Conservation (phyloP, 768 basidiomycete genomes). For the Gymnopilus junonius region DNA sequence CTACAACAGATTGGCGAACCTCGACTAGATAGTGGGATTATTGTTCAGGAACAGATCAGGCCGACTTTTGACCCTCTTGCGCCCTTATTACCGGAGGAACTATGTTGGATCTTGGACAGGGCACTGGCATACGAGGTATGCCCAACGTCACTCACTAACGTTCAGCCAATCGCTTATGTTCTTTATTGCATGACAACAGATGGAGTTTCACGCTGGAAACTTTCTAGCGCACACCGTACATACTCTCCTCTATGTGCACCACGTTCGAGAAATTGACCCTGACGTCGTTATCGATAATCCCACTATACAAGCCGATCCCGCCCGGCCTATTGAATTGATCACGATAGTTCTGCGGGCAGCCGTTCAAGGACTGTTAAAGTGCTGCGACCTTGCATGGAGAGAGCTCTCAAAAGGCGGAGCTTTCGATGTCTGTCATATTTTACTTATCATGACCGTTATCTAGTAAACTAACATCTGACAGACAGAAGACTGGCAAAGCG, state of each 20-base stretch:
- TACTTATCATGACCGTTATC: constrained; percentile 5
- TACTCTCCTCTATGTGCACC: constrained; percentile 76
- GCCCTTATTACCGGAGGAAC: constrained; percentile 73
- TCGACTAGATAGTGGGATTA: constrained; percentile 83
- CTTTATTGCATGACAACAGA: constrained; percentile 47
- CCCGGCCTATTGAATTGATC: constrained; percentile 64
- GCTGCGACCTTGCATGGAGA: constrained; percentile 80
- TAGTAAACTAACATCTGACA: constrained; percentile 33
- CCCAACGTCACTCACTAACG: neutral
- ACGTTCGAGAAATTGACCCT: constrained; percentile 62
- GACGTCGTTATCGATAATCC: constrained; percentile 31
- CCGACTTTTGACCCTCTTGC: constrained; percentile 66
- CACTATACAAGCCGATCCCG: constrained; percentile 36
- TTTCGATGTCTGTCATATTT: constrained; percentile 66
- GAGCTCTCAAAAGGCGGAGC: constrained; percentile 79
- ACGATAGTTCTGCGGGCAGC: constrained; percentile 70
- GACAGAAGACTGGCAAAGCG: constrained; percentile 90
- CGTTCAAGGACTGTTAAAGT: constrained; percentile 75
- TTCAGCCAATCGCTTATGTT: neutral
- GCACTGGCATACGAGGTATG: constrained; percentile 79
- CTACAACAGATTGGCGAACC: constrained; percentile 83
- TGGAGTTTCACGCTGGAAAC: constrained; percentile 87
- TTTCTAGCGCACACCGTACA: constrained; percentile 87
- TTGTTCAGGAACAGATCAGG: constrained; percentile 41
- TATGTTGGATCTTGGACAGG: constrained; percentile 89